Base-by-base conservation (phyloP, 768 basidiomycete genomes). In the Astraeus odoratus region DNA sequence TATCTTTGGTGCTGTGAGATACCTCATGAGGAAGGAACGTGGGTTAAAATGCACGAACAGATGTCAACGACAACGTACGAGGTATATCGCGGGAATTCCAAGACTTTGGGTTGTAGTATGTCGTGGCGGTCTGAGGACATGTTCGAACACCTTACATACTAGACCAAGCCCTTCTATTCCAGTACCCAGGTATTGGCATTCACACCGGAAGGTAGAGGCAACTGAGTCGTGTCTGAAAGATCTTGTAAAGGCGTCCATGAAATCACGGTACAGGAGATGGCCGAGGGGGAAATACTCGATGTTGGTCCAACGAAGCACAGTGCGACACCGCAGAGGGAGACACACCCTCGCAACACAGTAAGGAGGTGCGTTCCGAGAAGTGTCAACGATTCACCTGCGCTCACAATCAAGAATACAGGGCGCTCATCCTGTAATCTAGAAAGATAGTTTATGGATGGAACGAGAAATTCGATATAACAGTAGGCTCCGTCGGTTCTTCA, bases 211-310 rank as follows among this genome's bases (percentile, higher is more conserved):
- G 39, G 45, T 12, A 45, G 37, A 34, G 20, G 57, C 18, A 59
- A 30, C 19, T 40, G 23, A 40, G n/a, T 52, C 49, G 19, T 55
- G 26, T 6, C 43, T 31, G 43, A 51, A 48, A 9, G 51, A 9
- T 16, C 8, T 30, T 29, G n/a, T 42, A 24, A 50, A 57, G 39
- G 42, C 49, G n/a, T 51, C 37, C 9, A 38, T 41, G 13, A 30
- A 43, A 35, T 47, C 24, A 71, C 57, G 90, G 87, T 5, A 93
- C 57, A 0, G 90, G 87, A n/a, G 87, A 78, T 0, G 82, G 87
- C 3, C 78, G 72, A 0, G 92, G 89, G 0, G 89, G 85, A 56
- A 80, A 94, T 22, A 94, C 68, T 10, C 63, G 65, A 51, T 89
- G 70, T 5, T 53, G 46, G 3, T 43, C 56, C 1, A 53, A 36